A percentile compares a stretch with the other conserved stretches of the same genome.
These are phyloP conservation scores for Candida dubliniensis DNA, from an alignment of 1,139 yeast species.

Conservation along the genomic window DNA sequence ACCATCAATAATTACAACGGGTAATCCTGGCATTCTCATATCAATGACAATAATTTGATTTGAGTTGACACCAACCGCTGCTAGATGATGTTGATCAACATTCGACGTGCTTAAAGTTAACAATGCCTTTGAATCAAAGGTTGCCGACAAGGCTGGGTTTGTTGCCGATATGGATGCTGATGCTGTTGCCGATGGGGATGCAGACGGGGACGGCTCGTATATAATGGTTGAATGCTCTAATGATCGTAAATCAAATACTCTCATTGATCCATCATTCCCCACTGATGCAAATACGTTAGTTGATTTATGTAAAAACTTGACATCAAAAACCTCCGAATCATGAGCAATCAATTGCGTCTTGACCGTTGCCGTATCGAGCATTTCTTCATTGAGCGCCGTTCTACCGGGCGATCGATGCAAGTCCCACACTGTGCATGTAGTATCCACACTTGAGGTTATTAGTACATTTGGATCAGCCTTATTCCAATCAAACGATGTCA, in stretches of 20 bases:
- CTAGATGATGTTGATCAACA: constrained; percentile 73
- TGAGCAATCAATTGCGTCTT: constrained; percentile 95
- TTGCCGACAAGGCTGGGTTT: constrained; percentile 10
- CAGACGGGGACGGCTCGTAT: constrained; percentile 55
- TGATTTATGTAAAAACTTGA: constrained; percentile 73
- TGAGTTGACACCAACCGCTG: constrained; percentile 76
- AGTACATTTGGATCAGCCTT: constrained; percentile 64
- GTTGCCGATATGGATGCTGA: constrained; percentile 9
- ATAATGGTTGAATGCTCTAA: constrained; percentile 93
- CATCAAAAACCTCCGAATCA: constrained; percentile 93
- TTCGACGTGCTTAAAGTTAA: constrained; percentile 77
- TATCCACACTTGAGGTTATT: constrained; percentile 87
- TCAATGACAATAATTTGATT: constrained; percentile 71
- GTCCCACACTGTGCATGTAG: constrained; percentile 98
- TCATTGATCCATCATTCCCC: constrained; percentile 92
- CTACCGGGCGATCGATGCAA: constrained; percentile 39
- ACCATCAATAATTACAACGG: constrained; percentile 66
- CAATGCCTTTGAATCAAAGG: constrained; percentile 55
- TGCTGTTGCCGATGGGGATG: constrained; percentile 31
- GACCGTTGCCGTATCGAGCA: constrained; percentile 61
- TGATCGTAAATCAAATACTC: constrained; percentile 86
- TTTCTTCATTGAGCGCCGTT: constrained; percentile 8
- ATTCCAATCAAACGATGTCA: constrained; percentile 96
- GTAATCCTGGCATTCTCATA: constrained; percentile 85
- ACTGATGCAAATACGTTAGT: constrained; percentile 86